phyloP scores from a whole-genome alignment of 1,284 basidiomycete species.

The Ustilago curta region DNA sequence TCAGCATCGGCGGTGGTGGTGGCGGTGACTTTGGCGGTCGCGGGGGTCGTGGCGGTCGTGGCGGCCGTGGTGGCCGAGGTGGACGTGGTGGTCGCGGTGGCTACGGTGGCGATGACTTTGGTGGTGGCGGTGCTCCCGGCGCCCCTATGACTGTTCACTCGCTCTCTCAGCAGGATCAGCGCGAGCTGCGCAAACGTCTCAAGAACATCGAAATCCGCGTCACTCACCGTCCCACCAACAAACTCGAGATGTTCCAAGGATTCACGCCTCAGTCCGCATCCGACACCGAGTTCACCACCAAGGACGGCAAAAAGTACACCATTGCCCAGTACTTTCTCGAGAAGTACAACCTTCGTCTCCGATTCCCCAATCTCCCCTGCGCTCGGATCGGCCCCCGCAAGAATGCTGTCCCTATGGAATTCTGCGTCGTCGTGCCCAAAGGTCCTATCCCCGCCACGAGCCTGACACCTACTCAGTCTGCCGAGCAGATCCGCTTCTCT shows the following conservation, averaged over 20 bases:
- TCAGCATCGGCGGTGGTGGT: conserved; percentile 41
- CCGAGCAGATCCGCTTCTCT: conserved; percentile 45
- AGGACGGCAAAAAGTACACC: conserved; percentile 32
- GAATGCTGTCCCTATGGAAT: conserved; percentile 52
- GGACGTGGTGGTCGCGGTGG: conserved; percentile 26
- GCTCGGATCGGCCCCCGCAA: conserved; percentile 36
- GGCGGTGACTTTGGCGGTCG: conserved; percentile 41
- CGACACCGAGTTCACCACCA: conserved; percentile 33
- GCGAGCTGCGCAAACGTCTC: conserved; percentile 52
- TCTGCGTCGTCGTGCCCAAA: conserved; percentile 39
- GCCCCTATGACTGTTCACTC: conserved; percentile 5
- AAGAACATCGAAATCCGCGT: conserved; percentile 40
- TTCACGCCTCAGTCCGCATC: conserved; percentile 40
- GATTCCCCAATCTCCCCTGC: conserved; percentile 46
- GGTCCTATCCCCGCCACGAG: conserved; percentile 45
- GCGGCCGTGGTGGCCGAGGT: conserved; percentile 24
- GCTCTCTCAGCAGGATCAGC: conserved; percentile 31
- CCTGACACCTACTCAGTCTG: conserved; percentile 39
- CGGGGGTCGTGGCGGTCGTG: conserved; percentile 44
- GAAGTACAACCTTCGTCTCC: conserved; percentile 50
- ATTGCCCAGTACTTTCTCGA: conserved; percentile 46
- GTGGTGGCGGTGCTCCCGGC: conserved; percentile 7
- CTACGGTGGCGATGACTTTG: conserved; percentile 18
- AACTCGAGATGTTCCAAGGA: conserved; percentile 51
- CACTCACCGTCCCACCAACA: conserved; percentile 50